These are phyloP conservation scores for Scheffersomyces insectosa DNA, from an alignment of 1,139 yeast genomes.

Conservation along the genomic window DNA sequence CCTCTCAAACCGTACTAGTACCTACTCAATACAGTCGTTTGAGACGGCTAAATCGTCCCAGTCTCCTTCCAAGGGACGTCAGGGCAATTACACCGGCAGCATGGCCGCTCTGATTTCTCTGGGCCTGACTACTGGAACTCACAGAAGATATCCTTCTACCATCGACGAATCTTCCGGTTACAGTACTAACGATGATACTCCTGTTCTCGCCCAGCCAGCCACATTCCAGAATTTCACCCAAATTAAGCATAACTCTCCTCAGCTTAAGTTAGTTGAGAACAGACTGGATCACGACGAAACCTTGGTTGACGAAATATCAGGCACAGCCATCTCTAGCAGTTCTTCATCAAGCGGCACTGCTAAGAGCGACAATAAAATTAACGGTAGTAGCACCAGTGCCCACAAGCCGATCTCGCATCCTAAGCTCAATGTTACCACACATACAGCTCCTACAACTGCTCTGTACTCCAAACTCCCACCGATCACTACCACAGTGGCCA, in stretches of 20 bases:
- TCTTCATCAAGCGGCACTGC: not conserved
- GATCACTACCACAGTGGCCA: too few relatives aligned
- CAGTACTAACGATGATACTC: constrained; percentile 23
- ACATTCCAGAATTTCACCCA: constrained; percentile 17
- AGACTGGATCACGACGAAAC: constrained; percentile 28
- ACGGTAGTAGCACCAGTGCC: too few relatives aligned
- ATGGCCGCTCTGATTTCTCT: constrained; percentile 4
- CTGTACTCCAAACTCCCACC: too few relatives aligned
- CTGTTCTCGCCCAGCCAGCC: constrained; percentile 26
- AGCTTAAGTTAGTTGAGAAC: constrained; percentile 8
- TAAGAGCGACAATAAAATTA: too few relatives aligned
- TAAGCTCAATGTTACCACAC: too few relatives aligned
- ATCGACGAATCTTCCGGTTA: constrained; percentile 18
- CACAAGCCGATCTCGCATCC: too few relatives aligned
- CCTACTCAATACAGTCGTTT: constrained; percentile 29
- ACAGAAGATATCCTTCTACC: constrained; percentile 16
- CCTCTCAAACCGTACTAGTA: constrained; percentile 10
- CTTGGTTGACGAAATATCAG: constrained; percentile 17
- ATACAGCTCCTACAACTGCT: too few relatives aligned
- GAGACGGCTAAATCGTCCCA: constrained; percentile 28
- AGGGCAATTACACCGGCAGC: not conserved
- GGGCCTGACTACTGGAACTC: constrained; percentile 1
- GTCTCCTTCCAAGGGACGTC: constrained; percentile 7
- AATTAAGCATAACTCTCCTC: constrained; percentile 1
- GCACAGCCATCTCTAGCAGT: constrained; percentile 1